phyloP scores from a whole-genome alignment of 805 yeast genomes.

The Metschnikowia baotianmanensis region DNA sequence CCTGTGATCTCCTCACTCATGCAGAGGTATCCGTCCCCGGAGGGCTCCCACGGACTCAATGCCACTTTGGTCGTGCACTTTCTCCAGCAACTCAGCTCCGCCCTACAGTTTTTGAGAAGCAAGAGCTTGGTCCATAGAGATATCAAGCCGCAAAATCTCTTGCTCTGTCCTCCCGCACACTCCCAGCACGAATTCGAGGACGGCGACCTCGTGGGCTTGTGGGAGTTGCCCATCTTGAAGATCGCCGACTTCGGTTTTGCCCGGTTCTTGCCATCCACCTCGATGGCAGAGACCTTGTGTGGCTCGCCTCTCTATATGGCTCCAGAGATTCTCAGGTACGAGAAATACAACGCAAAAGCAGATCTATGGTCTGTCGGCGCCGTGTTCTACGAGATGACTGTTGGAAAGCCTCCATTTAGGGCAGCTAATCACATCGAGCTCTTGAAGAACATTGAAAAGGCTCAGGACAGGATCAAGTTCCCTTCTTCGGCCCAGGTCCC shows the following conservation, averaged over 20 bases:
- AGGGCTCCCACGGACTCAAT: conserved; percentile 74
- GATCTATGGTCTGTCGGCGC: conserved; percentile 99
- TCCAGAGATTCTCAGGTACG: conserved; percentile 91
- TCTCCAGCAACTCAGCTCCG: conserved; percentile 80
- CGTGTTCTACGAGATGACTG: conserved; percentile 90
- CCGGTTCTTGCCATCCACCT: conserved; percentile 85
- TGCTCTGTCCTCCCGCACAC: conserved; percentile 79
- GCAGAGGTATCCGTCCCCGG: conserved; percentile 81
- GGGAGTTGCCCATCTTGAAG: conserved; percentile 87
- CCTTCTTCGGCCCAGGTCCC: conserved; percentile 68
- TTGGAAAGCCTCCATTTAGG: conserved; percentile 94
- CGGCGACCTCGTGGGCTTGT: conserved; percentile 66
- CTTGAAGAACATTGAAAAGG: conserved; percentile 77
- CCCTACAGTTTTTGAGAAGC: conserved; percentile 75
- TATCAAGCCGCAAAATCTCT: conserved; percentile 87
- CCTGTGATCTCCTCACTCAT: conserved; percentile 77
- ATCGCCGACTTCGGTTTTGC: conserved; percentile 99
- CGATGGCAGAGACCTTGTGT: conserved; percentile 95
- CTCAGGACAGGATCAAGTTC: conserved; percentile 74
- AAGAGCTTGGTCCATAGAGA: conserved; percentile 92
- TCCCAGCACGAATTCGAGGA: conserved; percentile 58
- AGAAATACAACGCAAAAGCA: conserved; percentile 95
- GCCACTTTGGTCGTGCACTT: conserved; percentile 78
- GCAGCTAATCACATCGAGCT: conserved; percentile 93
- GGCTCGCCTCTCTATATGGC: conserved; percentile 99